Percentiles rank a stretch among this genome's conserved stretches.
Evolutionary conservation across 2,329 filamentous ascomycete species (phyloP).

Genomic region (Zymoseptoria pseudotritici): DNA sequence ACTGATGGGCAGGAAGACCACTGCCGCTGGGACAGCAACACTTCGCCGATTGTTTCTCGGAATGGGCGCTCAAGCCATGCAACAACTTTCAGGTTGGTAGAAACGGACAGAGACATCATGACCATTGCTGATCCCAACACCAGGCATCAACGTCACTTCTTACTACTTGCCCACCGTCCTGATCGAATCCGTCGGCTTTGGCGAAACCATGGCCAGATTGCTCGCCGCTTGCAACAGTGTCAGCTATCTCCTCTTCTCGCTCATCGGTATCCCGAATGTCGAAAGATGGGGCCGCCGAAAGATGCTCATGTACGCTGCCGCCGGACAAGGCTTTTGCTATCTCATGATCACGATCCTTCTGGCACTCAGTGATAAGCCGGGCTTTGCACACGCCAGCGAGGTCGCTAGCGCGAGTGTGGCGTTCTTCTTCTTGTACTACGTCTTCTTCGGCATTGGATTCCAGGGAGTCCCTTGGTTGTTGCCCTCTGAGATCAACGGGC

Average conservation of each 20-base stretch:
- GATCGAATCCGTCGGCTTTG: constrained; percentile 49
- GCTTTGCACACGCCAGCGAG: constrained; percentile 19
- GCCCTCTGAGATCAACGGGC: constrained; percentile 44
- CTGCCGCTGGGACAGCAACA: constrained; percentile 41
- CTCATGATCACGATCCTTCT: constrained; percentile 46
- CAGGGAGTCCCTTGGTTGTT: constrained; percentile 37
- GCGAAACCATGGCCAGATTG: constrained; percentile 45
- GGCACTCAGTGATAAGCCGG: constrained; percentile 29
- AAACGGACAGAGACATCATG: background rate
- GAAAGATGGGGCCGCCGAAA: constrained; percentile 50
- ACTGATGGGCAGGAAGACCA: constrained; percentile 39
- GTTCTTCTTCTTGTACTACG: constrained; percentile 50
- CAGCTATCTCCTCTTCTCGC: constrained; percentile 42
- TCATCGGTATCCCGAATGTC: constrained; percentile 41
- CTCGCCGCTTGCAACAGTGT: constrained; percentile 50
- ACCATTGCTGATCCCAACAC: background rate
- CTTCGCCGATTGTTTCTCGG: constrained; percentile 46
- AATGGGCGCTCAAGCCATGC: constrained; percentile 48
- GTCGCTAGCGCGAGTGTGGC: constrained; percentile 29
- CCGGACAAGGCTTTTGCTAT: constrained; percentile 47
- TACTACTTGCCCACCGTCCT: constrained; percentile 54
- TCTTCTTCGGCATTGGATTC: constrained; percentile 41
- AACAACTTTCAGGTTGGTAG: constrained; percentile 37
- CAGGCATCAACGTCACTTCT: constrained; percentile 34
- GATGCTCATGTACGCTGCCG: constrained; percentile 51